Evolutionary conservation across 1,284 basidiomycete species (phyloP), one percentile per base, ranked within the genome.

Genomic region (Microbotryum scabiosae): DNA sequence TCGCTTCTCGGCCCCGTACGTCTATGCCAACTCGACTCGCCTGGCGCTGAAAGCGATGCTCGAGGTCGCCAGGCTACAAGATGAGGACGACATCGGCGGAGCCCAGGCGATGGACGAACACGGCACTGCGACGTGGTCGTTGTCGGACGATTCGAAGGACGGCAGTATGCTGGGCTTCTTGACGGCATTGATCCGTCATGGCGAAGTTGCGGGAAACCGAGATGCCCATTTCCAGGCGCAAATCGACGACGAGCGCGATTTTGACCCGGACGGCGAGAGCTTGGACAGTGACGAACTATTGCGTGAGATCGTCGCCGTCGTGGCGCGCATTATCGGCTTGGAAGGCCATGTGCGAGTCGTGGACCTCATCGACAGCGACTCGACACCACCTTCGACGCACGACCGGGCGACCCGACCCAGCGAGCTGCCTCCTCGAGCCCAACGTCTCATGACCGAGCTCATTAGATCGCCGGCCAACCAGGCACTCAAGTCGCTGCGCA

Each of bases 381-480:
- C 54, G 21, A 50, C 54, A 20, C 32, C 25, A 53, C 54, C 54
- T 23, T n/a, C 14, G n/a, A 21, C 25, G 9, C n/a, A 44, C 12
- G 36, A 44, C 12, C 18, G 20, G 23, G 28, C 36, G 41, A 56
- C 60, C 52, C 62, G 63, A 49, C 58, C 55, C 9, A 60, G 61
- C 14, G 55, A 53, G 20, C 64, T 72, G 10, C 63, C 67, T 0
- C 46, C 59, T 2, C 59, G 62, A 30, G 71, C 71, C 0, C 61
- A 64, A 58, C 55, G 62, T 26, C 66, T 71, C 51, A 71, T 72
- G 69, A 63, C 64, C 25, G 70, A 71, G 59, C 55, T 72, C 25
- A 62, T 72, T 43, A 66, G 70, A 30, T 72, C 71, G 21, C 69
- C 71, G 2, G 67, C 67, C 30, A 72, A 72, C 57, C 71, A 72